Conservation (phyloP, 495 filamentous ascomycete species). For the Bathelium albidoporum region DNA sequence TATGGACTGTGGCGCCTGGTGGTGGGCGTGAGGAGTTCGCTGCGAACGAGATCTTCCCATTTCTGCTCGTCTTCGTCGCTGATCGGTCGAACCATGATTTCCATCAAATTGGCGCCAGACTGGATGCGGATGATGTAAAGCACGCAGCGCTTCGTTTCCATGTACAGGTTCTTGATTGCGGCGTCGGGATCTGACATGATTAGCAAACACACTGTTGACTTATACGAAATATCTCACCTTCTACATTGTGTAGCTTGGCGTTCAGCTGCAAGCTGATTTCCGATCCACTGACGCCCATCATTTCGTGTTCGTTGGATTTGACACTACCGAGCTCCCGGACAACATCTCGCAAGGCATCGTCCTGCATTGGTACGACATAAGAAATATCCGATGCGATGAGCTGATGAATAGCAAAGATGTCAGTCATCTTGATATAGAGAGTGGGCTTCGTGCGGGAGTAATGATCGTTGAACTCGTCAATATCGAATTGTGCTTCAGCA, state of each 20-base stretch:
- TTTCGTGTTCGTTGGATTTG: slow-evolving; percentile 87
- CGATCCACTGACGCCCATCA: slow-evolving; percentile 73
- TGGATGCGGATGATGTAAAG: slow-evolving; percentile 97
- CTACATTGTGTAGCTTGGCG: slow-evolving; percentile 78
- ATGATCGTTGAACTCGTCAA: slow-evolving; percentile 96
- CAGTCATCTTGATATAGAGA: slow-evolving; percentile 94
- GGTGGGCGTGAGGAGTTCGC: slow-evolving; percentile 50
- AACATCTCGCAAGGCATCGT: slow-evolving; percentile 85
- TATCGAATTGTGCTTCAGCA: slow-evolving; percentile 86
- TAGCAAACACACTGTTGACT: slow-evolving; percentile 12
- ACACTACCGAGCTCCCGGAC: slow-evolving; percentile 88
- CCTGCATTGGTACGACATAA: slow-evolving; percentile 61
- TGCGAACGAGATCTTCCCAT: slow-evolving; percentile 73
- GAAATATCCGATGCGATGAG: slow-evolving; percentile 72
- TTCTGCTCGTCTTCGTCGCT: slow-evolving; percentile 75
- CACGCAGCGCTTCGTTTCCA: slow-evolving; percentile 95
- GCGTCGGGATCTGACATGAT: slow-evolving; percentile 64
- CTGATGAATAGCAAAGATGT: slow-evolving; percentile 93
- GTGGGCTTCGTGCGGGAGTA: slow-evolving; percentile 93
- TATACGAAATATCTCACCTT: slow-evolving; percentile 40
- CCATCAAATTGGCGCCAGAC: slow-evolving; percentile 80
- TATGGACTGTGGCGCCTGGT: slow-evolving; percentile 48
- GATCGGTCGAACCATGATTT: slow-evolving; percentile 88
- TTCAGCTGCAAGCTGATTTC: slow-evolving; percentile 90
- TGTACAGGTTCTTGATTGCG: slow-evolving; percentile 81